Evolutionary conservation across 2,329 filamentous ascomycete genomes (phyloP).

Genomic region (Aquanectria penicillioides): DNA sequence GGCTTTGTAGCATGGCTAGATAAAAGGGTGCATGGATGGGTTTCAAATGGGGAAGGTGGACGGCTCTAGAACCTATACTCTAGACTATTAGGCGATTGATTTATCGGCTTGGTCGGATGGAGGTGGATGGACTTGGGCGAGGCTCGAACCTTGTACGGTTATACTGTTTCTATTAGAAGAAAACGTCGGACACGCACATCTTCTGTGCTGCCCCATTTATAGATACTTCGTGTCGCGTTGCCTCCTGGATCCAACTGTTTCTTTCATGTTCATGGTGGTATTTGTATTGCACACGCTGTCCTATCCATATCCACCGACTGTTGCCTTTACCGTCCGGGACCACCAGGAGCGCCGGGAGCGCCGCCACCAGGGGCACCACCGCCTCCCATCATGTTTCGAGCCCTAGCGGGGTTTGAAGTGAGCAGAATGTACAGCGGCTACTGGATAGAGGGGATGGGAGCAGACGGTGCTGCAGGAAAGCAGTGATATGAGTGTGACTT

Average conservation of each 20-base stretch:
- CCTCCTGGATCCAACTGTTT: constrained; percentile 17
- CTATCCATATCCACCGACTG: constrained; percentile 30
- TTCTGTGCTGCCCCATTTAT: constrained; percentile 32
- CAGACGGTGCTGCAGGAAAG: background rate
- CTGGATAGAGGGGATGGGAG: background rate
- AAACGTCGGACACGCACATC: constrained; percentile 21
- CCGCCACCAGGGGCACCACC: constrained; percentile 43
- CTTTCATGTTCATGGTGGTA: constrained; percentile 33
- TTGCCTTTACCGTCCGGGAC: constrained; percentile 40
- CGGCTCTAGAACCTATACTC: constrained; percentile 5
- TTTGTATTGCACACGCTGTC: constrained; percentile 26
- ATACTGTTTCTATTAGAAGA: constrained; percentile 35
- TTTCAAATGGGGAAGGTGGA: background rate
- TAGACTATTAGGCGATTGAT: background rate
- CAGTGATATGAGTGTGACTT: constrained; percentile 55
- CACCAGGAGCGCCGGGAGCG: constrained; percentile 22
- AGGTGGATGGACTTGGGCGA: background rate
- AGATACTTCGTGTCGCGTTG: constrained; percentile 31
- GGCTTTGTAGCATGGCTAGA: constrained; percentile 17
- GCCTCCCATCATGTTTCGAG: constrained; percentile 59
- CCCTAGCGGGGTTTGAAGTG: constrained; percentile 47
- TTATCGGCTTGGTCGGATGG: background rate
- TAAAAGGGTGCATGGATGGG: too few relatives aligned
- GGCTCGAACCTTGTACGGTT: constrained; percentile 15
- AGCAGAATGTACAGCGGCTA: background rate